Base-by-base conservation (phyloP, 2,329 filamentous ascomycete species). In the Leptographium radiaticola region DNA sequence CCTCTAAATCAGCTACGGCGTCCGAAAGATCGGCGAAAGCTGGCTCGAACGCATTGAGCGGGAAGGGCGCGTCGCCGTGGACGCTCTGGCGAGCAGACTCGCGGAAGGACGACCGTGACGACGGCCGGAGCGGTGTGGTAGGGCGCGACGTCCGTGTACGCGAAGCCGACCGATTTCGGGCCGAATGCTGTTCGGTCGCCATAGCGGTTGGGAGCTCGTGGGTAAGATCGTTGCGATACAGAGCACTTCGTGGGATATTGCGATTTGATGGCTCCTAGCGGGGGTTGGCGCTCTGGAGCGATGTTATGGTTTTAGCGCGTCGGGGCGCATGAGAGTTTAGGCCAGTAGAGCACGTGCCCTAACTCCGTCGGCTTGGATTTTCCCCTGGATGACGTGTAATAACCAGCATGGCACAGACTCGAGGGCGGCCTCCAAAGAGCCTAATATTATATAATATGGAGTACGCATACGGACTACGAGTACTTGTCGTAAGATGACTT, bases 21-120 rank as follows among this genome's bases (percentile, higher is more conserved):
- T 98, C 93, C 11, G 88, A 86, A 2, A 98, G 77, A 70, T 98
- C 93, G 15, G 89, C 89, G 68, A 98, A 97, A 15, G 87, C 85
- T 0, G 89, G 88, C 66, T 97, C 90, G 55, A 97, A 83, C 2
- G 78, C 71, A 61, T 91, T 88, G 57, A 97, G 80, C 0, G 89
- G 89, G 56, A 84, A 82, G 5, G 77, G 69, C 5, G 75, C 71
- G 47, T 77, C 75, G 39, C 75, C 72, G 59, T 78, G 64, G 66
- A 71, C 69, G 59, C 72, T 71, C 53, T 76, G 77, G 51, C 79
- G 78, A 53, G 82, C 80, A 48, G 84, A 87, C 56, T 89, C 87
- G 64, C 88, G 87, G 59, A 96, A 81, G 13, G 89, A 95, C 18
- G 87, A 89, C 52, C 91, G 85, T 4, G 91, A 96, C 20, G 87